These are phyloP conservation scores for Calocybe gangraenosa DNA, from an alignment of 768 basidiomycete species.

Conservation along the genomic window DNA sequence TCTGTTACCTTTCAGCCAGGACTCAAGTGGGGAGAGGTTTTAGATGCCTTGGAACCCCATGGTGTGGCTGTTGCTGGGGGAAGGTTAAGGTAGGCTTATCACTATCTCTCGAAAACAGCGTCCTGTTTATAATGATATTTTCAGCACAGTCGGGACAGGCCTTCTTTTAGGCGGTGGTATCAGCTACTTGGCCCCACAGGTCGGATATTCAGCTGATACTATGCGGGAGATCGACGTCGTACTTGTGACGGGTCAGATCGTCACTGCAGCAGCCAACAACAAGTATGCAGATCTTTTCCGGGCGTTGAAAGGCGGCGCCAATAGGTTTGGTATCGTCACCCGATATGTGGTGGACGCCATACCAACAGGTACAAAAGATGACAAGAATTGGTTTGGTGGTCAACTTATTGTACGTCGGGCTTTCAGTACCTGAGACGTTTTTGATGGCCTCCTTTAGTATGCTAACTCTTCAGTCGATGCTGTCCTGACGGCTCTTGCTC, in stretches of 20 bases:
- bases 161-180: conserved; percentile 42
- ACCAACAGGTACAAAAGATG: conserved; percentile 32
- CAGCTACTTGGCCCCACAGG: conserved; percentile 33
- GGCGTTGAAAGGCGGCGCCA: conserved; percentile 42
- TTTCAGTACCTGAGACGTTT: not conserved
- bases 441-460: conserved; percentile 21
- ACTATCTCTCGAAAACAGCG: not conserved
- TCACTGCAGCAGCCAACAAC: conserved; percentile 38
- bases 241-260: conserved; percentile 32
- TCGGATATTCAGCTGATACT: conserved; percentile 36
- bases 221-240: conserved; percentile 38
- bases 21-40: conserved; percentile 36
- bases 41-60: conserved; percentile 26
- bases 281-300: conserved; percentile 38
- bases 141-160: conserved; percentile 39
- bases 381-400: conserved; percentile 36
- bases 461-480: conserved; percentile 34
- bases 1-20: conserved; percentile 38
- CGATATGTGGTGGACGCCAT: conserved; percentile 35
- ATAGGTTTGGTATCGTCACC: conserved; percentile 43
- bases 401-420: conserved; percentile 30
- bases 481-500: conserved; percentile 30
- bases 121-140: too few relatives aligned
- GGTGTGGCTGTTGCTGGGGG: conserved; percentile 40
- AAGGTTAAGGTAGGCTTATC: conserved; percentile 27